Evolutionary conservation across 1,284 basidiomycete genomes (phyloP).

Genomic region (Ganoderma boninense): DNA sequence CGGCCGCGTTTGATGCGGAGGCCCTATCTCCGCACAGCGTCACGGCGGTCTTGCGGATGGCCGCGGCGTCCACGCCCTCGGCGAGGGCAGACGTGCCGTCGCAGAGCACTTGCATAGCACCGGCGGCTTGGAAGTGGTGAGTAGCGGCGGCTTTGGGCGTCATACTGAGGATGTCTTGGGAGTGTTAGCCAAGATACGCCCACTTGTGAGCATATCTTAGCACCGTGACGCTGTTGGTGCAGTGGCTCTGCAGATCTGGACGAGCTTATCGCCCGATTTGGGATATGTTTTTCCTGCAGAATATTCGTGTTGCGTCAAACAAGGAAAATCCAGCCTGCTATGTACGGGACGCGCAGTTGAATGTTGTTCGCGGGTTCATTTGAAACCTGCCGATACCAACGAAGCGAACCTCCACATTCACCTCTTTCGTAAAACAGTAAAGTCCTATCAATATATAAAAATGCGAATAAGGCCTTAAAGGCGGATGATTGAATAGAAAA

Average conservation of each 20-base stretch:
- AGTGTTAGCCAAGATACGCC: neutral
- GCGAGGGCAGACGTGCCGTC: neutral
- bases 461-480: neutral
- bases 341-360: neutral
- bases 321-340: neutral
- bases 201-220: neutral
- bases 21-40: slow-evolving; percentile 1
- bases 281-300: neutral
- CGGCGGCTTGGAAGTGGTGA: neutral
- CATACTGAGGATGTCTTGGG: neutral
- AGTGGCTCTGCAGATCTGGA: neutral
- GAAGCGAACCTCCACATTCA: too few relatives aligned
- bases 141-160: neutral
- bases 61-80: slow-evolving; percentile 3
- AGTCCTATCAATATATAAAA: neutral
- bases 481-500: neutral
- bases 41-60: slow-evolving; percentile 7
- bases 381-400: too few relatives aligned
- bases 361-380: neutral
- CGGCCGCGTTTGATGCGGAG: neutral
- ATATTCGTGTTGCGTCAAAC: neutral
- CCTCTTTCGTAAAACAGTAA: neutral
- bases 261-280: slow-evolving; percentile 4
- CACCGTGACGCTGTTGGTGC: neutral
- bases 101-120: slow-evolving; percentile 8